phyloP scores from a whole-genome alignment of 192 early-diverging fungal genomes.

The Mortierella alpina region DNA sequence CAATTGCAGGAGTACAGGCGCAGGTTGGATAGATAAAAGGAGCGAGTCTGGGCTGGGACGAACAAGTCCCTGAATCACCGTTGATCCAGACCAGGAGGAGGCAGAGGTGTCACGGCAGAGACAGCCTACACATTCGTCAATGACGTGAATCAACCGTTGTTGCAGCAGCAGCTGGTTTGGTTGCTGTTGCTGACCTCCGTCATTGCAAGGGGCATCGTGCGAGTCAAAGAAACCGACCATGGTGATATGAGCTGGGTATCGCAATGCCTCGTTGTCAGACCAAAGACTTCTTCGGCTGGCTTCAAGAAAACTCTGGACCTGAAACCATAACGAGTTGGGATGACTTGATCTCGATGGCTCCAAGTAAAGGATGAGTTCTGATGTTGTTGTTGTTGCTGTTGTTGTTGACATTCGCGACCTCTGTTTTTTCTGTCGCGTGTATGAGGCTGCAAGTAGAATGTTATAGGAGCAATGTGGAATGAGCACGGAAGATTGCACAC shows the following conservation, averaged over 20 bases:
- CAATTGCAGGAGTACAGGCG: not conserved
- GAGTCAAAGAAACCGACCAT: constrained; percentile 48
- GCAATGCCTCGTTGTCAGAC: constrained; percentile 27
- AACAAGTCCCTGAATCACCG: constrained; percentile 11
- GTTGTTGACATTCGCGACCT: not conserved
- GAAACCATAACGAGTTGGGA: constrained; percentile 2
- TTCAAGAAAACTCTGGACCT: constrained; percentile 4
- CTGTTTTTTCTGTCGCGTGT: too few relatives aligned
- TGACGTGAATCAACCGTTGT: not conserved
- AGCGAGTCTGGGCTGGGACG: constrained; percentile 15
- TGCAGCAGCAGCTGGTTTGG: not conserved
- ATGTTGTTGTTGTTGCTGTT: constrained; percentile 7
- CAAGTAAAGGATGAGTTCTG: constrained; percentile 38
- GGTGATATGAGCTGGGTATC: constrained; percentile 40
- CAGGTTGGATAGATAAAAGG: constrained; percentile 20
- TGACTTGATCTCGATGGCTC: constrained; percentile 6
- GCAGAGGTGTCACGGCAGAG: not conserved
- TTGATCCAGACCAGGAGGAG: not conserved
- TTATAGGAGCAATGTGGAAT: too few relatives aligned
- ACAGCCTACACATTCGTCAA: too few relatives aligned
- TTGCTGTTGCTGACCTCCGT: not conserved
- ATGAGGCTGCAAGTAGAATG: too few relatives aligned
- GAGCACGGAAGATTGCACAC: too few relatives aligned
- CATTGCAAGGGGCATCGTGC: not conserved
- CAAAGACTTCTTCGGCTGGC: not conserved